Evolutionary conservation across 2,329 filamentous ascomycete species (phyloP), one percentile per base, ranked within the genome.

Genomic region (Penicillium sp.): DNA sequence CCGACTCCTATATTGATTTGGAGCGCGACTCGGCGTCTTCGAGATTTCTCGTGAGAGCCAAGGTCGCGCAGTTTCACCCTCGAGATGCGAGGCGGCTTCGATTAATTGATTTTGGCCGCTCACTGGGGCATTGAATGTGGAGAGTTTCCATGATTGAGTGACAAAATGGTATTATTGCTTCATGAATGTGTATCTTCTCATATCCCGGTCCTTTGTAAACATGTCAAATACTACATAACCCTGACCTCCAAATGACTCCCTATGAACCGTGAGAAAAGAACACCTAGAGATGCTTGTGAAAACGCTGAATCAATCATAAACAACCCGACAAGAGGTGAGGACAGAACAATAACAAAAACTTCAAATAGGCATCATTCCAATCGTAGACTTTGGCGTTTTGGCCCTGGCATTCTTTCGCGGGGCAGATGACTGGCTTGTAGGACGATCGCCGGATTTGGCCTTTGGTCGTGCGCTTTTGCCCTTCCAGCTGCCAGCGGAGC

Each of bases 31-130:
- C 75, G 33, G 77, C 77, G 13, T 73, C 74, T 15, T 74, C 75
- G 6, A 68, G 77, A 38, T 79, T 79, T 53, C 61, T 80, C 31
- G 73, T 80, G 15, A 69, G 75, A 57, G 75, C 75, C 10, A 80
- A 77, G 59, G 72, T 80, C 49, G 77, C 77, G 13, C 76, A 79
- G 52, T 78, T 77, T 43, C 75, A 79, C 60, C 75, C 76, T 1
- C 74, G 72, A 51, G 76, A 80, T 64, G 77, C 77, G 15, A 67
- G 68, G 51, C 72, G 72, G 53, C 56, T 79, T 52, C 70, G 76
- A 29, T 60, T 79, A 55, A 74, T 79, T 53, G 76, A 79, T 60
- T 78, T 79, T 64, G 75, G 74, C 13, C 66, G 66, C 33, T 64
- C 64, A 7, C 49, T 70, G 22, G 58, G 60, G 38, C 59, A 59